A percentile compares a stretch with the other conserved stretches of the same genome.
Evolutionary conservation across 129 eudicot species (phyloP).

Genomic region (Flaveria trinervia): DNA sequence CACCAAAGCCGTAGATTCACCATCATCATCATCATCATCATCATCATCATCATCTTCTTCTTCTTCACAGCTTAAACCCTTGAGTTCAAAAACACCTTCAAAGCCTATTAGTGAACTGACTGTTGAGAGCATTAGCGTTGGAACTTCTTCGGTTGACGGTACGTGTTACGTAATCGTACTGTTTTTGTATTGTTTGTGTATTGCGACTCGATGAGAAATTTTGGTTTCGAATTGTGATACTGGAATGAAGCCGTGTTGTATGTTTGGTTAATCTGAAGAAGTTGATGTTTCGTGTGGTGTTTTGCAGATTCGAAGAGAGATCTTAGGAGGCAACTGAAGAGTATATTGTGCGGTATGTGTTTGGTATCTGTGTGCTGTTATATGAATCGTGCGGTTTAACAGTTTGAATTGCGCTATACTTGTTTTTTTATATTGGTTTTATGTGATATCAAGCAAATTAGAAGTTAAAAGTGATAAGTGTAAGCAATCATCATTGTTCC

Average conservation of each 20-base stretch:
- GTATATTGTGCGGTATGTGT: slow-evolving; percentile 52
- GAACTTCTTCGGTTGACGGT: slow-evolving; percentile 31
- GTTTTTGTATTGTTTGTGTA: background rate
- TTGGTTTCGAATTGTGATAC: background rate
- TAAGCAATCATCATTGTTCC: no score
- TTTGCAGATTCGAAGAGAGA: slow-evolving; percentile 44
- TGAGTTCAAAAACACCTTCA: slow-evolving; percentile 12
- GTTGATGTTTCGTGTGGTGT: slow-evolving; percentile 6
- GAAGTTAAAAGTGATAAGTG: no score
- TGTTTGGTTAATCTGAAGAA: background rate
- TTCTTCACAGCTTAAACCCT: slow-evolving; percentile 21
- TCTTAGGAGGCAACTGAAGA: slow-evolving; percentile 23
- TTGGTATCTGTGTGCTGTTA: background rate
- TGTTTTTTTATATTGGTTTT: no score
- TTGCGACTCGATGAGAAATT: background rate
- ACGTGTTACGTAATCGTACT: background rate
- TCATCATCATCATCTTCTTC: slow-evolving; percentile 2
- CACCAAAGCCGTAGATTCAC: slow-evolving; percentile 17
- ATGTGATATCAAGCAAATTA: no score
- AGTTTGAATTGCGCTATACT: no score
- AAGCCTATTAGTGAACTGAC: slow-evolving; percentile 32
- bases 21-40: no score
- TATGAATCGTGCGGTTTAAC: background rate
- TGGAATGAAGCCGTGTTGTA: background rate
- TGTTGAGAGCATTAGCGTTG: slow-evolving; percentile 34